Conservation (phyloP, 306 rosid genomes). For the Pueraria montana region DNA sequence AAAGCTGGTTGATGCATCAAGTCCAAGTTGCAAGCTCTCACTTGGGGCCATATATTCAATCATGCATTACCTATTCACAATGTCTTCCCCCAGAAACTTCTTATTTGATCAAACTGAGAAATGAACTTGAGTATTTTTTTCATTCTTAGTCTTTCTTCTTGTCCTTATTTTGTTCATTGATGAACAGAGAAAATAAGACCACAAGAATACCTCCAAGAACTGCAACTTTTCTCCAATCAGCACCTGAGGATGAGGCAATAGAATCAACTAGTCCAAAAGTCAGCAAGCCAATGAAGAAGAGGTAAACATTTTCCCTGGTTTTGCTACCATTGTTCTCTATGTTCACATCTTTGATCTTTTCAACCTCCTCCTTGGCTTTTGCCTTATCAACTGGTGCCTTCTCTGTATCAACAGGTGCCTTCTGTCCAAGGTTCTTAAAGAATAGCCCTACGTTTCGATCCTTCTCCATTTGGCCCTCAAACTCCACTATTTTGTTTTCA, state of each 20-base stretch:
- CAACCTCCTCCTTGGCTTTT: conserved; percentile 59
- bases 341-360: conserved; percentile 59
- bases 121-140: conserved; percentile 51
- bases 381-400: conserved; percentile 53
- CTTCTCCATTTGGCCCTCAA: conserved; percentile 72
- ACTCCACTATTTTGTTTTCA: conserved; percentile 60
- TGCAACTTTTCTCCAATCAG: conserved; percentile 75
- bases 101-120: conserved; percentile 2
- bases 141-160: conserved; percentile 52
- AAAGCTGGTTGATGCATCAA: conserved; percentile 64
- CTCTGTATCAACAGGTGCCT: conserved; percentile 50
- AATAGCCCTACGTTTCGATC: conserved; percentile 83
- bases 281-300: conserved; percentile 70
- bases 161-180: conserved; percentile 70
- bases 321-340: conserved; percentile 58
- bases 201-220: conserved; percentile 71
- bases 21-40: conserved; percentile 59
- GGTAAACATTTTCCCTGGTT: conserved; percentile 68
- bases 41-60: conserved; percentile 64
- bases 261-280: conserved; percentile 65
- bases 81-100: conserved; percentile 20
- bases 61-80: conserved; percentile 54
- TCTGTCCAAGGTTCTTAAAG: conserved; percentile 74
- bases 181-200: conserved; percentile 63
- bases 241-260: conserved; percentile 57